phyloP scores from a whole-genome alignment of 2,329 filamentous ascomycete genomes.

The Byssoonygena ceratinophila region DNA sequence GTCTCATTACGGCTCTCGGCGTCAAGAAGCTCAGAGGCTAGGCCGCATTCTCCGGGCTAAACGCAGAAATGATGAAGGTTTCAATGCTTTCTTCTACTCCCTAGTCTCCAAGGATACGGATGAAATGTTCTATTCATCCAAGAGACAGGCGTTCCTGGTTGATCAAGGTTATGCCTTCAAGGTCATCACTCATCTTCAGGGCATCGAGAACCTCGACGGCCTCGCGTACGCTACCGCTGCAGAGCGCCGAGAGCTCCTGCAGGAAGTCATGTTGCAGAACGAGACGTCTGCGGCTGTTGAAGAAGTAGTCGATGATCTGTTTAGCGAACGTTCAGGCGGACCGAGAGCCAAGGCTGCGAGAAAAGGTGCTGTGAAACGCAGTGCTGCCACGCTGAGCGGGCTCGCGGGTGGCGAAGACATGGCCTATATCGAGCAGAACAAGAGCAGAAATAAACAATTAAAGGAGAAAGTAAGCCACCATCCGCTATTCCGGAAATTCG shows the following conservation, averaged over 20 bases:
- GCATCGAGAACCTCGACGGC: conserved; percentile 71
- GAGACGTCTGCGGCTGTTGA: conserved; percentile 64
- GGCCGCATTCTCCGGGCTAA: conserved; percentile 92
- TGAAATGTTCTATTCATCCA: conserved; percentile 96
- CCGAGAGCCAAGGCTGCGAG: conserved; percentile 30
- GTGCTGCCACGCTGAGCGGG: conserved; percentile 73
- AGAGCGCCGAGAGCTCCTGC: conserved; percentile 75
- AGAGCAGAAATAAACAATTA: conserved; percentile 56
- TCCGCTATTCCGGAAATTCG: conserved; percentile 56
- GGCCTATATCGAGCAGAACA: conserved; percentile 86
- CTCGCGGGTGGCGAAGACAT: conserved; percentile 88
- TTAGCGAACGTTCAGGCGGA: conserved; percentile 46
- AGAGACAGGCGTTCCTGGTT: conserved; percentile 90
- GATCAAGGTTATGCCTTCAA: conserved; percentile 99
- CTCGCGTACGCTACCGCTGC: conserved; percentile 68
- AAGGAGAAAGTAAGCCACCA: conserved; percentile 52
- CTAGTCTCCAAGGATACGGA: conserved; percentile 94
- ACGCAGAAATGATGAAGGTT: conserved; percentile 90
- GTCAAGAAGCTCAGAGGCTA: conserved; percentile 88
- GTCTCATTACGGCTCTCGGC: conserved; percentile 90
- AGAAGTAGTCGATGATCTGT: conserved; percentile 57
- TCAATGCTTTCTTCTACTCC: conserved; percentile 98
- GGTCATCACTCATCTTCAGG: conserved; percentile 89
- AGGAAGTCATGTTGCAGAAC: conserved; percentile 80
- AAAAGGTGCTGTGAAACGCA: conserved; percentile 59